Conservation (phyloP, 768 basidiomycete species). For the Agaricus subrufescens region DNA sequence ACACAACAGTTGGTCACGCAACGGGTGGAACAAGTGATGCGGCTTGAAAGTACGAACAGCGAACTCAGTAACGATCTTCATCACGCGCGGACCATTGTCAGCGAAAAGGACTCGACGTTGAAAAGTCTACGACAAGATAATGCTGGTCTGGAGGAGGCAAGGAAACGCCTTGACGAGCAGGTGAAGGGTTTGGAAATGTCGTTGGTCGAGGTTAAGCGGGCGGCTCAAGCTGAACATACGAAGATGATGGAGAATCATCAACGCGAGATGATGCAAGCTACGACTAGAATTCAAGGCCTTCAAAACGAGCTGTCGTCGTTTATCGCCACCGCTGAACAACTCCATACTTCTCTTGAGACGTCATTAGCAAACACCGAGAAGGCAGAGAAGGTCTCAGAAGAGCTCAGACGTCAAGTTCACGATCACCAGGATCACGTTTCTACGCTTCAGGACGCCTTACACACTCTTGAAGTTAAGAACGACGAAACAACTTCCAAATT, state of each 20-base stretch:
- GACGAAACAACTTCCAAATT: background rate
- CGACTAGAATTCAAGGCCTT: background rate
- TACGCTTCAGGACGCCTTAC: background rate
- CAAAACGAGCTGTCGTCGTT: conserved; percentile 1
- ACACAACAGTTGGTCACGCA: background rate
- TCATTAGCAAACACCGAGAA: background rate
- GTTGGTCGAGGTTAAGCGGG: background rate
- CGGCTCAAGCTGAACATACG: background rate
- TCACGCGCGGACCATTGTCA: background rate
- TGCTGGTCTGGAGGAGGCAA: background rate
- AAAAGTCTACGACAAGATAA: background rate
- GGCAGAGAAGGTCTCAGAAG: background rate
- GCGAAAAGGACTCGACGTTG: background rate
- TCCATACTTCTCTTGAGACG: background rate
- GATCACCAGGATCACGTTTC: background rate
- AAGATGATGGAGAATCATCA: background rate
- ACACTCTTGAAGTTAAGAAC: background rate
- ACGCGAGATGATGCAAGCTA: background rate
- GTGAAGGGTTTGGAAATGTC: background rate
- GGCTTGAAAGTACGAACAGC: background rate
- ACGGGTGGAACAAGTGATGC: background rate
- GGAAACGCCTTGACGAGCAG: background rate
- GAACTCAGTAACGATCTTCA: background rate
- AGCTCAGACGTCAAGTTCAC: background rate
- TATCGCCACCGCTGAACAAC: conserved; percentile 1